Base-by-base conservation (phyloP, 179 eudicot genomes). In the Corrigiola litoralis region DNA sequence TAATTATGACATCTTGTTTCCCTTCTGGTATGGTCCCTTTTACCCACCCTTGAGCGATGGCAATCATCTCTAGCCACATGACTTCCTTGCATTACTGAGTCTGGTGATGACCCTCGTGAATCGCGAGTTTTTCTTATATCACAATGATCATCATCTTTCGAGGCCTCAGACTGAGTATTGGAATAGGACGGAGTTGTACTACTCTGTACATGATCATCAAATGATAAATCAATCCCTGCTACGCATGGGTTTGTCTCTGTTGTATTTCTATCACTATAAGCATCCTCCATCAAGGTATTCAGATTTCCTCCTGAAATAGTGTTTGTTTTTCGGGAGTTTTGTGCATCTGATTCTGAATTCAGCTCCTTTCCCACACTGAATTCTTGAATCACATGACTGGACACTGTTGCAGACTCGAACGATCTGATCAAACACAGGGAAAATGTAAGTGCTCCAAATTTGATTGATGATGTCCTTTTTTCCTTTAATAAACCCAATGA, bases 381-480 rank as follows among this genome's bases (percentile, higher is more conserved):
- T 45, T 75, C 78, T 42, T 59, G 45, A 28, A 58, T 68, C 68
- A 67, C 28, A 14, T 52, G 68, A 45, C 65, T 66, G 52, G 71
- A 59, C 17, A 48, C 41, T 42, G 62, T 42, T 44, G 66, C 62
- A 59, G 67, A 69, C 41, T 71, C 59, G 33, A 69, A 63, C 34
- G 67, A 73, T 75, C 84, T 80, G 77, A 31, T 33, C 48, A 65
- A 24, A 52, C 33, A 57, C n/a, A n/a, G n/a, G n/a, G n/a, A n/a
- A n/a, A n/a, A n/a, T n/a, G n/a, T 32, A 31, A 66, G 66, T 56
- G 1, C 9, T 38, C 59, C 53, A 36, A 40, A 24, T n/a, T 31
- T 36, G n/a, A n/a, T n/a, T n/a, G n/a, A n/a, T n/a, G n/a, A n/a
- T n/a, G n/a, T n/a, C n/a, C n/a, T n/a, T n/a, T n/a, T n/a, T n/a